Evolutionary conservation across 306 rosid species (phyloP).

Genomic region (Casuarina glauca): DNA sequence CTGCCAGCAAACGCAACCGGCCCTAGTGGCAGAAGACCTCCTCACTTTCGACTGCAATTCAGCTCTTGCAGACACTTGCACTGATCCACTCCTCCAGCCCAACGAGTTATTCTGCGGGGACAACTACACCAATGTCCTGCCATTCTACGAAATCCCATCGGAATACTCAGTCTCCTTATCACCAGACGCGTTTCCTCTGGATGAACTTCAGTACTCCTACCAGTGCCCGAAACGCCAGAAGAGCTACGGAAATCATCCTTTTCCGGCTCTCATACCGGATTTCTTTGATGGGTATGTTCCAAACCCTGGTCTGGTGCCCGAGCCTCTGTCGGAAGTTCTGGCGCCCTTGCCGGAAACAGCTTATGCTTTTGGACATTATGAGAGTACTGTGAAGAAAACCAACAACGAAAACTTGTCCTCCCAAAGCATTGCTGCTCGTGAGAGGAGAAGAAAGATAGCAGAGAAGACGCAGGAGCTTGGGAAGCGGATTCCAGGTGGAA

Average conservation of each 20-base stretch:
- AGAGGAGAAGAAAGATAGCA: constrained; percentile 77
- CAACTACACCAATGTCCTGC: background rate
- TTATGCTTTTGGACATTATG: background rate
- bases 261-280: background rate
- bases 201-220: background rate
- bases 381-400: background rate
- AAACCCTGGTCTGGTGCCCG: constrained; percentile 1
- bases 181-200: background rate
- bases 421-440: constrained; percentile 74
- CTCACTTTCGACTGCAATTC: constrained; percentile 3
- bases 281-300: constrained; percentile 11
- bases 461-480: constrained; percentile 84
- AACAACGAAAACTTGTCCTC: constrained; percentile 32
- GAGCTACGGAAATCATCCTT: background rate
- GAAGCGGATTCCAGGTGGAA: constrained; percentile 70
- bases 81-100: constrained; percentile 4
- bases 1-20: constrained; percentile 21
- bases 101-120: background rate
- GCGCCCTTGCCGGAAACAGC: background rate
- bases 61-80: constrained; percentile 10
- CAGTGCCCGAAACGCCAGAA: constrained; percentile 23
- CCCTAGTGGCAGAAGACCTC: background rate
- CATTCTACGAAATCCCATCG: background rate
- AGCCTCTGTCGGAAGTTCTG: background rate
- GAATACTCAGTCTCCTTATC: background rate